Evolutionary conservation across 2,329 filamentous ascomycete genomes (phyloP).

Genomic region (Leptographium radiaticola): DNA sequence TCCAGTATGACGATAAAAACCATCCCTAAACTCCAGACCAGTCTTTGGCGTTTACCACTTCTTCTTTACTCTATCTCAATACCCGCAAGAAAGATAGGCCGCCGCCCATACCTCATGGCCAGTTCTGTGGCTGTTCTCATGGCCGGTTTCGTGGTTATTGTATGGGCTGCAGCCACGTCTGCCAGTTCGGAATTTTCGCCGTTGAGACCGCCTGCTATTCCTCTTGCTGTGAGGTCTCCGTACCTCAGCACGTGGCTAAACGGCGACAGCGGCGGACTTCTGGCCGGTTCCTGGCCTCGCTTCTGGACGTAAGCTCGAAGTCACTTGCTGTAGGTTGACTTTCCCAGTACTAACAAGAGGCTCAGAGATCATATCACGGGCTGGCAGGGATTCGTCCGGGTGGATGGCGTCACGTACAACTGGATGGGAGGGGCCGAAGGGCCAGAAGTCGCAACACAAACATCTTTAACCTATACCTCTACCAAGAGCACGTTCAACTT

Average conservation of each 20-base stretch:
- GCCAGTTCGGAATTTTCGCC: constrained; percentile 16
- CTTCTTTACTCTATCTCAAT: no score
- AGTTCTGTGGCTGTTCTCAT: background rate
- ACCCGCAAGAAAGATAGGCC: no score
- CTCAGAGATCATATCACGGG: constrained; percentile 40
- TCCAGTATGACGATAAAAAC: no score
- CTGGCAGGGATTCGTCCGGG: constrained; percentile 57
- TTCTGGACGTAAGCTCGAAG: constrained; percentile 50
- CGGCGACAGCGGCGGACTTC: constrained; percentile 48
- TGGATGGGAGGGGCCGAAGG: constrained; percentile 52
- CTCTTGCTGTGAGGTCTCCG: constrained; percentile 60
- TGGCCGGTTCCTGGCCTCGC: constrained; percentile 55
- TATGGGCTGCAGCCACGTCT: background rate
- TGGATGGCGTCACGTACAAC: constrained; percentile 50
- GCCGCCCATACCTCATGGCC: no score
- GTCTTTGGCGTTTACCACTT: background rate
- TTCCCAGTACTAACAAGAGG: background rate
- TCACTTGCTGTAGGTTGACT: background rate
- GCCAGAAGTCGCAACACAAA: constrained; percentile 42
- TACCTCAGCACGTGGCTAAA: constrained; percentile 61
- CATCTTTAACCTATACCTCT: constrained; percentile 55
- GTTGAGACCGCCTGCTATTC: constrained; percentile 25
- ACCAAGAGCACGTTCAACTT: constrained; percentile 59
- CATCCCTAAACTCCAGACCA: no score
- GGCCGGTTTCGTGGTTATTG: background rate